Evolutionary conservation across 192 early-diverging fungal genomes (phyloP), one percentile per base, ranked within the genome.

Genomic region (Piromyces finnis): DNA sequence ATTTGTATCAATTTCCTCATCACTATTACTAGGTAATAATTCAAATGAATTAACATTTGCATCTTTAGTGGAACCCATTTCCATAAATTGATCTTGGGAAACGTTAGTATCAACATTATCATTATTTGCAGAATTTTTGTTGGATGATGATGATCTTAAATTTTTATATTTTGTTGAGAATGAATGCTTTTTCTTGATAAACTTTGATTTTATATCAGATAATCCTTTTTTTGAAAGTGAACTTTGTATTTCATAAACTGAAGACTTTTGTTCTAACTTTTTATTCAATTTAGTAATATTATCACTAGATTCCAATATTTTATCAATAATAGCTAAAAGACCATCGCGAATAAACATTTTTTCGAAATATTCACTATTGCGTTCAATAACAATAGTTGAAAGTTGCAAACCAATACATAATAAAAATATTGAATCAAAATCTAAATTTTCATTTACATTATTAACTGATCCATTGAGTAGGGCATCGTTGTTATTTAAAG

Each of bases 401-500:
- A 51, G 41, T 51, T 51, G 41, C 22, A 51, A 51, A 51, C 41
- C 41, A 51, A 51, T 51, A 22, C 41, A 51, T 51, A 51, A 51
- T 51, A 51, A 51, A 51, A 51, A 51, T 51, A 51, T 22, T 22
- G 41, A 51, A 51, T 51, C 41, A 51, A 15, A 51, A 51, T 51
- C 41, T 3, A 51, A 15, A 51, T 51, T 51, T 22, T 51, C 41
- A 51, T 51, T 51, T 22, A 51, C 14, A 51, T 51, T 51, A 51
- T 51, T 51, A 5, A 51, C 14, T 22, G 41, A 51, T 22, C 41
- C 41, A 51, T 51, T 22, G 22, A 41, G 27, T 18, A 87, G 81
- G 29, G 84, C 86, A 37, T 79, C 32, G 27, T 85, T 82, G 3
- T 82, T 81, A 51, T 17, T 51, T 77, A 85, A 28, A 3, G 59